These are phyloP conservation scores for Microbotryum silenes-acaulis DNA, from an alignment of 1,284 basidiomycete species.

Conservation along the genomic window DNA sequence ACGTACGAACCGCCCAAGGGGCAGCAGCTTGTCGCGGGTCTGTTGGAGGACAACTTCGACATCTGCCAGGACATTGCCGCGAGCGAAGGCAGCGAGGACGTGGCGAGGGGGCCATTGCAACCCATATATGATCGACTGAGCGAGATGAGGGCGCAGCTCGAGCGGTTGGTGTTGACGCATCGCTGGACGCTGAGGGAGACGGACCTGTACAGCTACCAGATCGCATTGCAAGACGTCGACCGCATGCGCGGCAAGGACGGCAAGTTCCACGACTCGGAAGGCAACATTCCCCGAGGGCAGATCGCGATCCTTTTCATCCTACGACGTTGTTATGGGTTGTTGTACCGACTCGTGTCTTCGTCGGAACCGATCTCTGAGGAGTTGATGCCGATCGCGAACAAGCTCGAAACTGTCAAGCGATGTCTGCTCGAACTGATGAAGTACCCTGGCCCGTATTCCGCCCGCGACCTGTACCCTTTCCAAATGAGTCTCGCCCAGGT, in stretches of 20 bases:
- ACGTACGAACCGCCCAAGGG: constrained; percentile 27
- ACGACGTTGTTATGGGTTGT: constrained; percentile 89
- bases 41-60: constrained; percentile 95
- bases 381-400: constrained; percentile 44
- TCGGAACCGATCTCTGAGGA: constrained; percentile 76
- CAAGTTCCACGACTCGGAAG: constrained; percentile 91
- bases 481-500: constrained; percentile 54
- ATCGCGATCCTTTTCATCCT: constrained; percentile 86
- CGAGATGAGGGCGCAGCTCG: constrained; percentile 76
- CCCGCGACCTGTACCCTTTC: constrained; percentile 86
- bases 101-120: constrained; percentile 68
- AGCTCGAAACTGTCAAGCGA: constrained; percentile 35
- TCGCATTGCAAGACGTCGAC: constrained; percentile 93
- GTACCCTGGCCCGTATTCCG: constrained; percentile 88
- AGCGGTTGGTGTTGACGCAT: constrained; percentile 85
- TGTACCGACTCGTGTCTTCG: constrained; percentile 89
- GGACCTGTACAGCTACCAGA: constrained; percentile 57
- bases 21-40: constrained; percentile 51
- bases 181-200: constrained; percentile 97
- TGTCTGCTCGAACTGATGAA: constrained; percentile 77
- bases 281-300: constrained; percentile 82
- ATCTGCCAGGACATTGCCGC: constrained; percentile 94
- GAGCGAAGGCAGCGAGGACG: constrained; percentile 83
- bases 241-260: constrained; percentile 84
- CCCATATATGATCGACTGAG: constrained; percentile 90